Conservation (phyloP, 495 filamentous ascomycete genomes). For the Penicillium macrosclerotiorum region DNA sequence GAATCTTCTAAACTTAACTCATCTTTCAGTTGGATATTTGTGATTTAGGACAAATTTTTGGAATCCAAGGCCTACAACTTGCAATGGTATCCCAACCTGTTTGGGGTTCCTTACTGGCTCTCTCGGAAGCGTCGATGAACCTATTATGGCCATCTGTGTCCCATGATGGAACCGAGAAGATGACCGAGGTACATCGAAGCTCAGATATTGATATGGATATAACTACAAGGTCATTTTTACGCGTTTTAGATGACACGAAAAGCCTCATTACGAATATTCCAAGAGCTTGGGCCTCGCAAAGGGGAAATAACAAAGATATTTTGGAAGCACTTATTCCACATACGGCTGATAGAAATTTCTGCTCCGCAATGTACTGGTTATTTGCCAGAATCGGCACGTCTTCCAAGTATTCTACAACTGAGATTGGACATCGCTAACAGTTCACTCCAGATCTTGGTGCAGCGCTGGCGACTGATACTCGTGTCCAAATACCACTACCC, state of each 20-base stretch:
- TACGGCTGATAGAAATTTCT: slow-evolving; percentile 16
- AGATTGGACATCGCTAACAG: no score
- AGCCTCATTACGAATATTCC: slow-evolving; percentile 15
- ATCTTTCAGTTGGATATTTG: slow-evolving; percentile 30
- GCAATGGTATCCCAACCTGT: slow-evolving; percentile 21
- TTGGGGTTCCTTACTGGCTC: slow-evolving; percentile 20
- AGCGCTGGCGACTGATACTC: slow-evolving; percentile 26
- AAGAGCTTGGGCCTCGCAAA: slow-evolving; percentile 13
- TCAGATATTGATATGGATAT: slow-evolving; percentile 1
- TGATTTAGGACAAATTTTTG: slow-evolving; percentile 32
- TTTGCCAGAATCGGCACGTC: slow-evolving; percentile 33
- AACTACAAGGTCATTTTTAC: slow-evolving; percentile 13
- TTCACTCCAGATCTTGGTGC: slow-evolving; percentile 33
- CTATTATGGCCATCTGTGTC: slow-evolving; percentile 2
- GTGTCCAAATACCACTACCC: slow-evolving; percentile 22
- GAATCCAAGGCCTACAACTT: slow-evolving; percentile 28
- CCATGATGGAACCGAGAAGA: background rate
- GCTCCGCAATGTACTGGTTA: slow-evolving; percentile 36
- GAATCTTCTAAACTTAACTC: background rate
- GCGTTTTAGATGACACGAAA: slow-evolving; percentile 10
- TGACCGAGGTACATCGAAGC: background rate
- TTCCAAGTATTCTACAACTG: background rate
- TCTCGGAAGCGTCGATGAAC: slow-evolving; percentile 26
- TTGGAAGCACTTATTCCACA: slow-evolving; percentile 16
- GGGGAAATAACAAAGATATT: slow-evolving; percentile 2